phyloP scores from a whole-genome alignment of 2,329 filamentous ascomycete genomes.

The Apiospora pterosperma region DNA sequence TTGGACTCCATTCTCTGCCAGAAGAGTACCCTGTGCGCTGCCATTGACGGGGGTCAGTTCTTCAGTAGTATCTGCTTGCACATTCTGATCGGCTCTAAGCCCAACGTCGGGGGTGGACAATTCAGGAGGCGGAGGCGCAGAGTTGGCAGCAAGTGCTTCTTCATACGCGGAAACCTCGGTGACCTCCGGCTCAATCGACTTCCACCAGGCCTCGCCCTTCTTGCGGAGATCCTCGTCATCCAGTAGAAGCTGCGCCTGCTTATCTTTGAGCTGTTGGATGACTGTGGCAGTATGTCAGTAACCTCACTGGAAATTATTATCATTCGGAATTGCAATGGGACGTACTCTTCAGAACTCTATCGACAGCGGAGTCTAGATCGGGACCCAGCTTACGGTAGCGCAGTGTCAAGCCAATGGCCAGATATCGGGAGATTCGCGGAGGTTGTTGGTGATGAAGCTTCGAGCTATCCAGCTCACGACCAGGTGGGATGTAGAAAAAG shows the following conservation, averaged over 20 bases:
- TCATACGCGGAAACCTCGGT: constrained; percentile 7
- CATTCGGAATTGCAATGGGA: neutral
- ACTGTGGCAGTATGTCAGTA: neutral
- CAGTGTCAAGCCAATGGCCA: constrained; percentile 14
- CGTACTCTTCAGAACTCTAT: neutral
- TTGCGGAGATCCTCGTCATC: constrained; percentile 12
- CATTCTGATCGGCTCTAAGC: neutral
- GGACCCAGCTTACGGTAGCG: neutral
- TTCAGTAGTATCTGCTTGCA: neutral
- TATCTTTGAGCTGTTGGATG: neutral
- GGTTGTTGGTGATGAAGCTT: constrained; percentile 5
- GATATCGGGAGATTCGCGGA: constrained; percentile 10
- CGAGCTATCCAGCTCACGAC: constrained; percentile 8
- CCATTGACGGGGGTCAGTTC: neutral
- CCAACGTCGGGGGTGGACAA: neutral
- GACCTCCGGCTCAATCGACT: constrained; percentile 8
- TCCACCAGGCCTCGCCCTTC: constrained; percentile 16
- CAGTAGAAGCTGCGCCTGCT: constrained; percentile 16
- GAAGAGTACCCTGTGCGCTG: neutral
- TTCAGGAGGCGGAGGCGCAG: neutral
- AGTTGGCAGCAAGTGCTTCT: neutral
- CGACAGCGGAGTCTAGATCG: neutral
- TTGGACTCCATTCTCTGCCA: neutral
- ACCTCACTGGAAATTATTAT: no score
- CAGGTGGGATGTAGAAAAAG: constrained; percentile 17